Evolutionary conservation across 306 rosid genomes (phyloP).

Genomic region (Vachellia pachyceras): DNA sequence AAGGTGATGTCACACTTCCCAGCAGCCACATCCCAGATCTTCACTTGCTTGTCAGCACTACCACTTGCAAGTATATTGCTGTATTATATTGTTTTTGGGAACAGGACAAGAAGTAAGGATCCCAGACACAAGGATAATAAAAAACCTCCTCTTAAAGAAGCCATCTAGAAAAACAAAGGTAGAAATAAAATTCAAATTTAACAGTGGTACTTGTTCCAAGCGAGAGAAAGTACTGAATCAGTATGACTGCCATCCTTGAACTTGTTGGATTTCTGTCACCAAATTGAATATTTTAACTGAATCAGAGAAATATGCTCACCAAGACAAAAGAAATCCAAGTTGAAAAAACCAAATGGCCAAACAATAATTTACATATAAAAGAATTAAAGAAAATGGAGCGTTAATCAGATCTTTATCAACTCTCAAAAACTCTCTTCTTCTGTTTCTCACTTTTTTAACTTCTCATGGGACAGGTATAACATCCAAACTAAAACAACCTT

Average conservation of each 20-base stretch:
- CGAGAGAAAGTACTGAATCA: conserved; percentile 89
- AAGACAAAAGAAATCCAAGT: neutral
- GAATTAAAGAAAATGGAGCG: neutral
- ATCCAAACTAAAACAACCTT: conserved; percentile 1
- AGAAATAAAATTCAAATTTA: conserved; percentile 17
- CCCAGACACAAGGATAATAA: conserved; percentile 4
- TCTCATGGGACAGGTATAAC: no score
- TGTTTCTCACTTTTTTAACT: no score
- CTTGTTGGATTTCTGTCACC: conserved; percentile 58
- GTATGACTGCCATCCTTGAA: conserved; percentile 89
- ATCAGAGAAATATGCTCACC: conserved; percentile 33
- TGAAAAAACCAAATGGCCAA: conserved; percentile 14
- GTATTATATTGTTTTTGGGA: conserved; percentile 24
- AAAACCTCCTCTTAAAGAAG: neutral
- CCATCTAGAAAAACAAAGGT: conserved; percentile 30
- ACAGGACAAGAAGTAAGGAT: neutral
- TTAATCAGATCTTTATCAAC: neutral
- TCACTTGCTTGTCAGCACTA: conserved; percentile 85
- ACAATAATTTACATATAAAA: neutral
- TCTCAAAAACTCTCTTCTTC: conserved; percentile 5
- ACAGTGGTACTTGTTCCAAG: conserved; percentile 94
- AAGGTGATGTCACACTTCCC: conserved; percentile 76
- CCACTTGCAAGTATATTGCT: conserved; percentile 95
- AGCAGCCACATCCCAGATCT: conserved; percentile 86
- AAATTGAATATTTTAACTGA: conserved; percentile 33